phyloP scores from a whole-genome alignment of 2,329 filamentous ascomycete genomes.

The Trichoderma sp. region DNA sequence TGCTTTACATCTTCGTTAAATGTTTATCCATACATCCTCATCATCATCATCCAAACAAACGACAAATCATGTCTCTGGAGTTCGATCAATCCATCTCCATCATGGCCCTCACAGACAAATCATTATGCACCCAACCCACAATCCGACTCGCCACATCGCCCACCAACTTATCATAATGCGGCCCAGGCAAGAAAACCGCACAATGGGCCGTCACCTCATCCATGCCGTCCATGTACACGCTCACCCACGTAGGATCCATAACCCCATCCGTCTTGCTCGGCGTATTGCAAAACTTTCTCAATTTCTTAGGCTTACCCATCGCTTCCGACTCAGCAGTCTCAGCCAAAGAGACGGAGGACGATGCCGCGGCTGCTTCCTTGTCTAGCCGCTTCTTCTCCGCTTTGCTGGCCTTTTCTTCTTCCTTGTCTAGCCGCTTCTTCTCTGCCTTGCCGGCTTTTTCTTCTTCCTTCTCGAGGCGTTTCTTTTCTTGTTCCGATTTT shows the following conservation, averaged over 20 bases:
- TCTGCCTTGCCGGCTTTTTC: slow-evolving; percentile 39
- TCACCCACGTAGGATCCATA: slow-evolving; percentile 70
- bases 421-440: slow-evolving; percentile 31
- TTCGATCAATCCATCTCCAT: slow-evolving; percentile 25
- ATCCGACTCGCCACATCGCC: slow-evolving; percentile 68
- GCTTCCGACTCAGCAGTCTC: slow-evolving; percentile 21
- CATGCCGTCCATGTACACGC: slow-evolving; percentile 76
- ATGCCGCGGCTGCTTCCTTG: slow-evolving; percentile 28
- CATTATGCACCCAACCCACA: slow-evolving; percentile 66
- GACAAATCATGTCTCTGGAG: too few species aligned
- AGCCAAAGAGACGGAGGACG: background rate
- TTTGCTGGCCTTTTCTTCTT: slow-evolving; percentile 38
- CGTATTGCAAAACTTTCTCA: slow-evolving; percentile 76
- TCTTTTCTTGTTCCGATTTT: slow-evolving; percentile 27
- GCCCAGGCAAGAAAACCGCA: slow-evolving; percentile 70
- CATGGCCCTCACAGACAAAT: slow-evolving; percentile 45
- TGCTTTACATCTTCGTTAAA: background rate
- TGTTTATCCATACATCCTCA: background rate
- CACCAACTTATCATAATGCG: slow-evolving; percentile 74
- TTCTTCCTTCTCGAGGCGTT: slow-evolving; percentile 31
- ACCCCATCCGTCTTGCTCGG: slow-evolving; percentile 54
- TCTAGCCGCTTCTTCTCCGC: slow-evolving; percentile 32
- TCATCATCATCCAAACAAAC: background rate
- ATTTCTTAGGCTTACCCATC: slow-evolving; percentile 44
- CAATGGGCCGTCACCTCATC: slow-evolving; percentile 87